Evolutionary conservation across 768 basidiomycete species (phyloP).

Genomic region (Lactarius indigo): DNA sequence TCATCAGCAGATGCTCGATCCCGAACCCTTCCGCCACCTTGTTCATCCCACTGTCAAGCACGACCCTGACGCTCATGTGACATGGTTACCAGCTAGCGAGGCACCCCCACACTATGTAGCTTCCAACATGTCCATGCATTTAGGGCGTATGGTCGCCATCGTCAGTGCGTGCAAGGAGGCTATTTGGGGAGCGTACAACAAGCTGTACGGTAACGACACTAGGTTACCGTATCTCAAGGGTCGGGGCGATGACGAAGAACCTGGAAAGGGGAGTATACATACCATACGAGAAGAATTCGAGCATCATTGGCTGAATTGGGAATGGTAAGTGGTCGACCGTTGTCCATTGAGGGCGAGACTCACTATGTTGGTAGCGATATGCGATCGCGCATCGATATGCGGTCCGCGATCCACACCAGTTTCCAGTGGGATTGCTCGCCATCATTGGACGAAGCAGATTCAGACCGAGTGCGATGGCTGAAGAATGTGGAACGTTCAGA

Average conservation of each 20-base stretch:
- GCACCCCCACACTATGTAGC: conserved; percentile 34
- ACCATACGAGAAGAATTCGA: conserved; percentile 61
- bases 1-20: conserved; percentile 18
- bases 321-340: conserved; percentile 41
- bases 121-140: conserved; percentile 59
- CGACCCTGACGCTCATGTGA: conserved; percentile 7
- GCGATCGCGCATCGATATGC: conserved; percentile 65
- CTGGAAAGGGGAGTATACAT: conserved; percentile 22
- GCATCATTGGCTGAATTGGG: conserved; percentile 64
- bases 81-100: conserved; percentile 16
- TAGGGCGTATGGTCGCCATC: conserved; percentile 54
- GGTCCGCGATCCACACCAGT: conserved; percentile 43
- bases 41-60: conserved; percentile 19
- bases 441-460: conserved; percentile 26
- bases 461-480: conserved; percentile 55
- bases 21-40: conserved; percentile 23
- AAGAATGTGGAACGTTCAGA: conserved; percentile 22
- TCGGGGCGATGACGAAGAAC: conserved; percentile 16
- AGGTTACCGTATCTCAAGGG: conserved; percentile 35
- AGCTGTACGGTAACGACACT: conserved; percentile 37
- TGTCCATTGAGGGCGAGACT: conserved; percentile 4
- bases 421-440: conserved; percentile 54
- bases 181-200: conserved; percentile 61
- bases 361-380: conserved; percentile 52
- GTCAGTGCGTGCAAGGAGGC: conserved; percentile 65